Conservation (phyloP, 305 asterid species). For the Fraxinus velutina region DNA sequence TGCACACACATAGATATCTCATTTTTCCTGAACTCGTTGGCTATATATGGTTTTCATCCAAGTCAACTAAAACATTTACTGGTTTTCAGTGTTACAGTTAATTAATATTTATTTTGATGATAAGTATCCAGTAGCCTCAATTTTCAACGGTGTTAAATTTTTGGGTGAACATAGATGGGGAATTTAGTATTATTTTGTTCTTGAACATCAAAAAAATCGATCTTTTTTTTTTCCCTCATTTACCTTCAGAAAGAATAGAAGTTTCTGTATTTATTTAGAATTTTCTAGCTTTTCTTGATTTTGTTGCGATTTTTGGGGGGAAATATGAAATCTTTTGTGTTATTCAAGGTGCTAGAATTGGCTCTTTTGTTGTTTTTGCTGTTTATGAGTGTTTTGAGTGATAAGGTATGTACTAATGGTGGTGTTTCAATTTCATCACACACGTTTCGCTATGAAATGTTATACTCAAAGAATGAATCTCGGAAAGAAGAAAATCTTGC, state of each 20-base stretch:
- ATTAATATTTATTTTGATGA: background rate
- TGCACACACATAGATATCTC: too few species aligned
- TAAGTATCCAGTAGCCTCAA: conserved; percentile 4
- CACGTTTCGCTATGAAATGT: conserved; percentile 49
- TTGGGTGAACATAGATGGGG: background rate
- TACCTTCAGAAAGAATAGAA: background rate
- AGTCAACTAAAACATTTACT: too few species aligned
- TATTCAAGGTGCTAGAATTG: conserved; percentile 30
- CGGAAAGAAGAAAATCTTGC: conserved; percentile 44
- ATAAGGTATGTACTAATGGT: conserved; percentile 62
- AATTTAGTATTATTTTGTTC: background rate
- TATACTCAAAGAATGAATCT: conserved; percentile 47
- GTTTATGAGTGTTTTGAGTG: conserved; percentile 35
- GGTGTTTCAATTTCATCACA: conserved; percentile 53
- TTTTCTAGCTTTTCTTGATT: background rate
- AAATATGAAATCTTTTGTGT: conserved; percentile 26
- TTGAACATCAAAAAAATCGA: background rate
- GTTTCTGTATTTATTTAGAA: background rate
- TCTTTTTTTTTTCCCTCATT: background rate
- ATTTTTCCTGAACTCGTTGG: too few species aligned
- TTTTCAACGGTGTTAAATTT: background rate
- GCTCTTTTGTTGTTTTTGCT: conserved; percentile 33
- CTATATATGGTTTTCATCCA: too few species aligned
- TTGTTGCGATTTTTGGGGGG: background rate
- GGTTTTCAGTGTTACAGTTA: background rate